Percentiles rank a stretch among this genome's conserved stretches.
These are phyloP conservation scores for Theileria luwenshuni DNA, from an alignment of 169 alveolate genomes.

Conservation along the genomic window DNA sequence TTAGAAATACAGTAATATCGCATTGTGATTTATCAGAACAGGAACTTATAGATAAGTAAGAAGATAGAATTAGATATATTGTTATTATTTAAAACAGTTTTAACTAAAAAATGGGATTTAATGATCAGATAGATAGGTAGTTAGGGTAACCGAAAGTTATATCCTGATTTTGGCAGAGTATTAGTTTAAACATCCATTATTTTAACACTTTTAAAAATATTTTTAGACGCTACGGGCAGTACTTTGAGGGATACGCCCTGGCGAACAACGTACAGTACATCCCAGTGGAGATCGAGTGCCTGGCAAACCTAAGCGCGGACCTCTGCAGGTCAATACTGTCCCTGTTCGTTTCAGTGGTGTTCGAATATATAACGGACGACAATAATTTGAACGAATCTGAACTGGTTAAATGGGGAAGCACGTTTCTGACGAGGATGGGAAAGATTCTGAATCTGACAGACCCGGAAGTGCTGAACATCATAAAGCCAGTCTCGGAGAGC, in stretches of 20 bases:
- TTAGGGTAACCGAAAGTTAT: no score
- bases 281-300: slow-evolving; percentile 49
- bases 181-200: background rate
- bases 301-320: slow-evolving; percentile 36
- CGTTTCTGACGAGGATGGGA: slow-evolving; percentile 53
- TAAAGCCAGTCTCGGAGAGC: slow-evolving; percentile 57
- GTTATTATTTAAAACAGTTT: no score
- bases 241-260: slow-evolving; percentile 51
- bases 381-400: slow-evolving; percentile 14
- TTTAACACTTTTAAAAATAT: background rate
- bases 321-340: slow-evolving; percentile 34
- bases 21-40: slow-evolving; percentile 40
- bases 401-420: slow-evolving; percentile 53
- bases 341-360: slow-evolving; percentile 48
- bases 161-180: background rate
- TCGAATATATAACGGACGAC: slow-evolving; percentile 45
- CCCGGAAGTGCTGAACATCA: slow-evolving; percentile 29
- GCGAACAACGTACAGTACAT: slow-evolving; percentile 65
- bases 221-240: slow-evolving; percentile 56
- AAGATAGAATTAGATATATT: background rate
- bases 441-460: slow-evolving; percentile 47
- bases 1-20: slow-evolving; percentile 23
- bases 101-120: no score
- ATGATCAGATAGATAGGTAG: no score
- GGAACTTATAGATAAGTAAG: slow-evolving; percentile 50